A percentile compares a stretch with the other conserved stretches of the same genome.
Conservation (phyloP, 179 eudicot species). For the Beta corolliflora region DNA sequence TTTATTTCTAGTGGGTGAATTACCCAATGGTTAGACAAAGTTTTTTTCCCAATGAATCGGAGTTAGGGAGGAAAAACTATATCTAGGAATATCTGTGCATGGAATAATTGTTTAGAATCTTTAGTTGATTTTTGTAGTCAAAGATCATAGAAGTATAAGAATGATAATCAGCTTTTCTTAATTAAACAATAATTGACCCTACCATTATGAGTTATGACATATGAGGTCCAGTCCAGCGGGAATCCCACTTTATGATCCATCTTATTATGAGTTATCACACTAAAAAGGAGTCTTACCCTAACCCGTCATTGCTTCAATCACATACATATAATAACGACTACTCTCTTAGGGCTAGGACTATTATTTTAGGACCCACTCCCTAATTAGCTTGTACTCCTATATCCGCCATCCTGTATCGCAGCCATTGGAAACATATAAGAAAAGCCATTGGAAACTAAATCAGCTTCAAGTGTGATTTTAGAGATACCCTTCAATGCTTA, state of each 20-base stretch:
- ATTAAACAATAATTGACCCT: constrained; percentile 4
- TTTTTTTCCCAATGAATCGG: too few relatives aligned
- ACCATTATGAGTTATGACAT: not conserved
- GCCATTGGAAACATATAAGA: not conserved
- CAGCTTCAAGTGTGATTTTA: too few relatives aligned
- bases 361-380: constrained; percentile 1
- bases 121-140: not conserved
- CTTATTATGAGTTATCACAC: not conserved
- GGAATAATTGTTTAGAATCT: not conserved
- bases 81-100: too few relatives aligned
- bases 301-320: not conserved
- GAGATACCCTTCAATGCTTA: too few relatives aligned
- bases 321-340: not conserved
- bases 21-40: too few relatives aligned
- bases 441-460: not conserved
- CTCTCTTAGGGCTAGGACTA: not conserved
- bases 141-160: not conserved
- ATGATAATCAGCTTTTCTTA: not conserved
- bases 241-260: constrained; percentile 2
- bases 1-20: too few relatives aligned
- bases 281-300: not conserved
- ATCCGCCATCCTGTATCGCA: not conserved
- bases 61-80: too few relatives aligned
- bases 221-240: not conserved
- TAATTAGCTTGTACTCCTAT: not conserved